Evolutionary conservation across 106 monocot genomes (phyloP), one percentile per base, ranked within the genome.

Genomic region (Allium sativum): DNA sequence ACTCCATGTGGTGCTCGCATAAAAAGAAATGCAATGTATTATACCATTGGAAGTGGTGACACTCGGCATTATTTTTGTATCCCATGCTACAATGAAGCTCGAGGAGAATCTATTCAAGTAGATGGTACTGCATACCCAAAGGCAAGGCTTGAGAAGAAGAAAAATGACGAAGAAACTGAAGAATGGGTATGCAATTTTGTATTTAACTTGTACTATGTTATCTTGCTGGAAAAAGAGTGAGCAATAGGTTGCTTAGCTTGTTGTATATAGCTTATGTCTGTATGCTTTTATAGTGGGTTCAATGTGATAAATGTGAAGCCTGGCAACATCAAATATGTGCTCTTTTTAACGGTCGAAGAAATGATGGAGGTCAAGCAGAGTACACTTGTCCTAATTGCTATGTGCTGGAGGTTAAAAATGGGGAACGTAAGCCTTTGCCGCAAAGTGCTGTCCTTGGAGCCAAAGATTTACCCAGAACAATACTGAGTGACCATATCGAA

Each of bases 271-370:
- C 31, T 31, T 2, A 31, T 3, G 21, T 59, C 48, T 40, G 7
- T 58, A 8, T 47, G 52, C 46, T 54, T 52, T 64, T 75, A 41
- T 72, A 98, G 96, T 98, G 96, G 96, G 96, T 91, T 60, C 91
- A 98, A 71, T 98, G 96, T 66, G 96, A 98, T 74, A 98, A 98
- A 74, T 98, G 96, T 76, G 91, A 98, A 81, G 87, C 91, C 21
- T 98, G 96, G 96, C 96, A 98, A 51, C 96, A 98, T 77, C 96
- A 98, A 65, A 98, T 98, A 52, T 98, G 96, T 82, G 91, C 91
- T 50, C 82, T 98, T 58, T 98, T 98, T 59, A 98, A 98, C 80
- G 88, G 87, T 9, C 79, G 91, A 52, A 75, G 96, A 72, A 98
- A 98, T 82, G 96, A 98, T 77, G 91, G 87, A 10, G 96, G 90